A percentile compares a stretch with the other conserved stretches of the same genome.
Evolutionary conservation across 257 asterid species (phyloP).

Genomic region (Solanum pinnatisectum): DNA sequence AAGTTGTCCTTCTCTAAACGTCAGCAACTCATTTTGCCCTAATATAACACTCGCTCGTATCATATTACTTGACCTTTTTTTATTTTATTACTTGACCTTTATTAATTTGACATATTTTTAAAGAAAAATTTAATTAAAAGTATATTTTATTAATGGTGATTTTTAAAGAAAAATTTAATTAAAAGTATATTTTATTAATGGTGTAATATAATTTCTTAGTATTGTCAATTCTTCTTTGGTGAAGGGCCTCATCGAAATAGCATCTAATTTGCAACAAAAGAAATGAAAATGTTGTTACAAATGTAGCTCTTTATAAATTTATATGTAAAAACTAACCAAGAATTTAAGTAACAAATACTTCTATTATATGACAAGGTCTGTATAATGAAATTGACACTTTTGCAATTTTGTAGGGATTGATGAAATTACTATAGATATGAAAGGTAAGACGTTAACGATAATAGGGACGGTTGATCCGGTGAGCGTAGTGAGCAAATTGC

Average conservation of each 20-base stretch:
- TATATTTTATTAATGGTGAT: background rate
- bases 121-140: background rate
- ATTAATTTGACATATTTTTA: no score
- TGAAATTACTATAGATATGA: slow-evolving; percentile 56
- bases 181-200: background rate
- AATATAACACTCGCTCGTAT: background rate
- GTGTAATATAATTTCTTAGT: background rate
- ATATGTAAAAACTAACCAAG: background rate
- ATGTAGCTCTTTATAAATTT: background rate
- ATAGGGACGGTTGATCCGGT: slow-evolving; percentile 86
- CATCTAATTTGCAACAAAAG: background rate
- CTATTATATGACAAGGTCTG: background rate
- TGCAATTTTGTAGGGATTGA: slow-evolving; percentile 43
- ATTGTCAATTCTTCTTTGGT: background rate
- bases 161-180: background rate
- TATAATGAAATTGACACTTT: background rate
- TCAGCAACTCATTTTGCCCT: background rate
- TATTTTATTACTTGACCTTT: background rate
- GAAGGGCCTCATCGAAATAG: background rate
- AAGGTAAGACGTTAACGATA: slow-evolving; percentile 59
- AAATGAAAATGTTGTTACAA: background rate
- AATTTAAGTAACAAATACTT: background rate
- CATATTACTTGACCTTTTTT: background rate
- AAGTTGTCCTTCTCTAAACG: background rate
- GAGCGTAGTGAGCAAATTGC: slow-evolving; percentile 54